Evolutionary conservation across 2,329 filamentous ascomycete genomes (phyloP).

Genomic region (Blastomyces silverae): DNA sequence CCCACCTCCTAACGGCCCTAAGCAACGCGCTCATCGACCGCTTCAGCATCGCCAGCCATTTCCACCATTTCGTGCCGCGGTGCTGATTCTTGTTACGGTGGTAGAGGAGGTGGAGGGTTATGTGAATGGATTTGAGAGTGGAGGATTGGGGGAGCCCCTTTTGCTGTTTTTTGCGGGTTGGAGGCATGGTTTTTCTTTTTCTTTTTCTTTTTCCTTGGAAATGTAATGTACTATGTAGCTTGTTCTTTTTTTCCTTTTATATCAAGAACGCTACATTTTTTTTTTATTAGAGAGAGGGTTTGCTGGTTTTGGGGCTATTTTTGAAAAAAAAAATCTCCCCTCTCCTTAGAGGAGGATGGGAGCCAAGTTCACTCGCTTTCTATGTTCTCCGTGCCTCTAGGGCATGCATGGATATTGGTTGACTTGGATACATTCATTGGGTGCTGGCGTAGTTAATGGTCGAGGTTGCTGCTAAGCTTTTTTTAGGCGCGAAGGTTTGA

Average conservation of each 20-base stretch:
- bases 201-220: not conserved
- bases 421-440: not conserved
- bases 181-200: not conserved
- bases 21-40: constrained; percentile 56
- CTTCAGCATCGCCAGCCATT: constrained; percentile 62
- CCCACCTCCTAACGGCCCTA: constrained; percentile 34
- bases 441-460: not conserved
- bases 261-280: not conserved
- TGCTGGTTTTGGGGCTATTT: too few relatives aligned
- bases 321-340: too few relatives aligned
- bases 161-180: not conserved
- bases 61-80: constrained; percentile 73
- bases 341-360: too few relatives aligned
- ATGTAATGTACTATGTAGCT: too few relatives aligned
- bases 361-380: not conserved
- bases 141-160: constrained; percentile 15
- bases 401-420: not conserved
- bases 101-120: constrained; percentile 60
- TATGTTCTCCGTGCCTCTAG: not conserved
- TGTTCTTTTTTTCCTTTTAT: too few relatives aligned
- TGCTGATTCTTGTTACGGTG: constrained; percentile 92
- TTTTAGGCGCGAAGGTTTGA: not conserved
- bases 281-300: too few relatives aligned
- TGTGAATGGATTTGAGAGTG: constrained; percentile 31
- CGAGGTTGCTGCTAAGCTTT: constrained; percentile 1